Percentiles rank a stretch among this genome's conserved stretches.
Conservation (phyloP, 2,329 filamentous ascomycete species). For the Penicillium palitans region DNA sequence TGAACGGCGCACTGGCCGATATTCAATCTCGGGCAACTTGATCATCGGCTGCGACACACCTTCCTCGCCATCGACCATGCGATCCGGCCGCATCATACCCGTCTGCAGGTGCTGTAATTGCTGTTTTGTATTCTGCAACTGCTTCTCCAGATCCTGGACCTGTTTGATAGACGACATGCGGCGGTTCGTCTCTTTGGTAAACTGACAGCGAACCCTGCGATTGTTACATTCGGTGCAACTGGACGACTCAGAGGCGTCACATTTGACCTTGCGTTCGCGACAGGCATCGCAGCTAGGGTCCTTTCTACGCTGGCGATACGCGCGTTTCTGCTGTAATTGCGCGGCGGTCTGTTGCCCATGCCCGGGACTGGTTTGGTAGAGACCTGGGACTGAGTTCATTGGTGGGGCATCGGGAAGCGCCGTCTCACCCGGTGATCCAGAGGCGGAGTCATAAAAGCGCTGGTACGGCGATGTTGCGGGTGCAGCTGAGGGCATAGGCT, state of each 20-base stretch:
- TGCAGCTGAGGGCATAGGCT: constrained; percentile 34
- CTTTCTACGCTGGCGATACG: constrained; percentile 91
- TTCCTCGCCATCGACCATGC: constrained; percentile 48
- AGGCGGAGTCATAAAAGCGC: constrained; percentile 43
- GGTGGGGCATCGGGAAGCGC: constrained; percentile 37
- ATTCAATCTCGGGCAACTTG: constrained; percentile 65
- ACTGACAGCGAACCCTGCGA: constrained; percentile 95
- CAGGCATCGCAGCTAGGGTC: constrained; percentile 98
- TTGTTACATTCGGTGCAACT: constrained; percentile 98
- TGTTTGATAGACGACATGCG: constrained; percentile 99
- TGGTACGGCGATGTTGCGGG: constrained; percentile 32
- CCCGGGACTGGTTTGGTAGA: constrained; percentile 44
- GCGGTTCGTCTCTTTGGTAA: constrained; percentile 97
- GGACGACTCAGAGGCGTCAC: constrained; percentile 92
- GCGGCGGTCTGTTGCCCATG: constrained; percentile 57
- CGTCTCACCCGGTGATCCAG: constrained; percentile 42
- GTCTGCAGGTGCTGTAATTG: constrained; percentile 75
- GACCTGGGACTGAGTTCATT: constrained; percentile 39
- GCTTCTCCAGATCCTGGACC: constrained; percentile 93
- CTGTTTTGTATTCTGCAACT: constrained; percentile 75
- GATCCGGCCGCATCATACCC: constrained; percentile 56
- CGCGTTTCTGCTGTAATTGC: constrained; percentile 77
- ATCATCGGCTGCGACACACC: constrained; percentile 47
- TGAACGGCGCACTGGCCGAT: constrained; percentile 64
- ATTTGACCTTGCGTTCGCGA: constrained; percentile 78